Evolutionary conservation across 768 basidiomycete species (phyloP), one percentile per base, ranked within the genome.

Genomic region (Leccinum truebloodii): DNA sequence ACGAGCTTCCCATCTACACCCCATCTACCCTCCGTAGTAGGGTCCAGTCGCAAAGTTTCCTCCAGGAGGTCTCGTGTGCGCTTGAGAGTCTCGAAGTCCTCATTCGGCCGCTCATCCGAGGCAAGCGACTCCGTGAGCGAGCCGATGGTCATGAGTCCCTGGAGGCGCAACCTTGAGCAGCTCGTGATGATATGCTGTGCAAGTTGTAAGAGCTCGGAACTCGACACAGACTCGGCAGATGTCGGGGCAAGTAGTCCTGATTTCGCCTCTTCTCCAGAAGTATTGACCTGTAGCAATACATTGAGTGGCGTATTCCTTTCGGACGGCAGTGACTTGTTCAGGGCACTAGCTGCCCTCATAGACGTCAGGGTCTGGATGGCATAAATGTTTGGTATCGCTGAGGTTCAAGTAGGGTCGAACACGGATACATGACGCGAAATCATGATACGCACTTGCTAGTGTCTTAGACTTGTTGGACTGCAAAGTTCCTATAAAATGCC

Each of bases 71-170:
- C 84, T 55, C 89, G 77, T 14, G 91, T 90, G 65, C 77, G 76
- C 62, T 81, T 86, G 58, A 97, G 79, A 22, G 71, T 73, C 62
- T 83, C 82, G 67, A 98, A 98, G 73, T 98, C 95, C 2, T 81
- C 80, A 67, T 90, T 89, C 37, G 76, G 77, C 59, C 77, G 75
- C 39, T 72, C 77, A 0, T 63, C 58, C 1, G 72, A 75, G 26
- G 65, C 57, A 32, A 90, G 79, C 3, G 93, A 94, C 62, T 86
- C 81, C 39, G 86, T 81, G 55, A 92, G 80, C 18, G 94, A 85
- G 1, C 97, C 97, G 65, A 99, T 98, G 1, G 97, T 98, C 97
- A 99, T 99, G 52, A 99, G 76, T 4, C 97, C 97, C 54, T 87
- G 84, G 4, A 98, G 77, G 22, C 79, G 83, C 32, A 99, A 81